A percentile compares a stretch with the other conserved stretches of the same genome.
Conservation (phyloP, 148 eudicot genomes). For the Rhododendron ferrugineum region DNA sequence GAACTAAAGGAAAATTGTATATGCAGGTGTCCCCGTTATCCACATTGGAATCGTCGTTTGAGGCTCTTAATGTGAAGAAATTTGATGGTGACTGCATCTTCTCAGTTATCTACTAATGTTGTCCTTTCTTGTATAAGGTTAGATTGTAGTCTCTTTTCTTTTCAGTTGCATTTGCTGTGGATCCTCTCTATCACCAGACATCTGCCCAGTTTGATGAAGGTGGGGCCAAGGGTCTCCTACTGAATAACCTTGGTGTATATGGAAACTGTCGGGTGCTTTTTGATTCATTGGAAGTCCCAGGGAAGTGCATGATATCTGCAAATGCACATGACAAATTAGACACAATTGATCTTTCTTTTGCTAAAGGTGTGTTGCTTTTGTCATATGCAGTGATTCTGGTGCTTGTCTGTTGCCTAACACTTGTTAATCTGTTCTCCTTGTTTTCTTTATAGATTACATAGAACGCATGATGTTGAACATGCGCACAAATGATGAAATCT, state of each 20-base stretch:
- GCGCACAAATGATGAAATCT: constrained; percentile 42
- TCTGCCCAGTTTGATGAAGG: constrained; percentile 99
- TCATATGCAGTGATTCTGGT: neutral
- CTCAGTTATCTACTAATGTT: constrained; percentile 10
- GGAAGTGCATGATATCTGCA: constrained; percentile 43
- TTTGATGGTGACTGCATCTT: constrained; percentile 63
- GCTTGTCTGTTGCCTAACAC: neutral
- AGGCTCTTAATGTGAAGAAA: constrained; percentile 81
- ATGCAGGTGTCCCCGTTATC: constrained; percentile 84
- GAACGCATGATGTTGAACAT: constrained; percentile 64
- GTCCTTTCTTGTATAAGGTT: neutral
- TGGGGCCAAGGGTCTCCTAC: constrained; percentile 89
- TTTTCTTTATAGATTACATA: constrained; percentile 41
- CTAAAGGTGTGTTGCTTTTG: constrained; percentile 45
- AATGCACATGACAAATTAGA: constrained; percentile 31
- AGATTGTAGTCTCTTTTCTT: constrained; percentile 6
- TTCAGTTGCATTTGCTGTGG: constrained; percentile 88
- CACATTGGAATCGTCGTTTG: constrained; percentile 88
- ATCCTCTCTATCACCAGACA: constrained; percentile 96
- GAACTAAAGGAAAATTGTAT: constrained; percentile 2
- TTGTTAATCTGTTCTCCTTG: neutral
- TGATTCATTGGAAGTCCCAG: constrained; percentile 95
- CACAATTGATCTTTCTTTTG: constrained; percentile 71
- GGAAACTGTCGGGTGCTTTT: constrained; percentile 81
- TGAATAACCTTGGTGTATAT: constrained; percentile 92